These are phyloP conservation scores for Cyclospora cayetanensis DNA, from an alignment of 169 alveolate species.

Conservation along the genomic window DNA sequence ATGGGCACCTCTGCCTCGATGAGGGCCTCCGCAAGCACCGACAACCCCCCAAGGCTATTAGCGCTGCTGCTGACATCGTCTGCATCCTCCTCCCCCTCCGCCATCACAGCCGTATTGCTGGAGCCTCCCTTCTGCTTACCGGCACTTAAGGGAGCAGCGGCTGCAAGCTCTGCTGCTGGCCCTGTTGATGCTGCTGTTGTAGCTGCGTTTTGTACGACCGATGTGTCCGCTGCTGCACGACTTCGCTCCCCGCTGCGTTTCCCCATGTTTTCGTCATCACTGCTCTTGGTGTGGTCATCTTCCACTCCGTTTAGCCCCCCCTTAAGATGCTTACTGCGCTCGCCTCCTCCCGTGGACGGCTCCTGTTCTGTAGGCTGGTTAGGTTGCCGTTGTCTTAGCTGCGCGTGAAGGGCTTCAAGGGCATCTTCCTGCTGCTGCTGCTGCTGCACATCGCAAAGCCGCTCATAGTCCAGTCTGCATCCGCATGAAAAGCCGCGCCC, in stretches of 20 bases:
- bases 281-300: too few relatives aligned
- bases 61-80: background rate
- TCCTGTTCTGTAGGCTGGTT: background rate
- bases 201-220: background rate
- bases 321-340: background rate
- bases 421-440: conserved; percentile 8
- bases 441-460: conserved; percentile 12
- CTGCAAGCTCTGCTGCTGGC: background rate
- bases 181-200: background rate
- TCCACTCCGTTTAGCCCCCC: too few relatives aligned
- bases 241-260: background rate
- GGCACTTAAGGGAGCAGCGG: background rate
- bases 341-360: background rate
- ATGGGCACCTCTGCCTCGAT: conserved; percentile 74
- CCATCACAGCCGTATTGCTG: background rate
- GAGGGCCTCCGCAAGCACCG: conserved; percentile 72
- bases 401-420: background rate
- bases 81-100: background rate
- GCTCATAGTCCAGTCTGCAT: conserved; percentile 77
- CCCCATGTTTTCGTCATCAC: too few relatives aligned
- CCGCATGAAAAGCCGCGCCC: conserved; percentile 14
- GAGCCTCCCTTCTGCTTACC: background rate
- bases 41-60: conserved; percentile 69
- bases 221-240: background rate
- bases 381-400: background rate